These are phyloP conservation scores for Yarrowia deformans DNA, from an alignment of 805 yeast species.

Conservation along the genomic window DNA sequence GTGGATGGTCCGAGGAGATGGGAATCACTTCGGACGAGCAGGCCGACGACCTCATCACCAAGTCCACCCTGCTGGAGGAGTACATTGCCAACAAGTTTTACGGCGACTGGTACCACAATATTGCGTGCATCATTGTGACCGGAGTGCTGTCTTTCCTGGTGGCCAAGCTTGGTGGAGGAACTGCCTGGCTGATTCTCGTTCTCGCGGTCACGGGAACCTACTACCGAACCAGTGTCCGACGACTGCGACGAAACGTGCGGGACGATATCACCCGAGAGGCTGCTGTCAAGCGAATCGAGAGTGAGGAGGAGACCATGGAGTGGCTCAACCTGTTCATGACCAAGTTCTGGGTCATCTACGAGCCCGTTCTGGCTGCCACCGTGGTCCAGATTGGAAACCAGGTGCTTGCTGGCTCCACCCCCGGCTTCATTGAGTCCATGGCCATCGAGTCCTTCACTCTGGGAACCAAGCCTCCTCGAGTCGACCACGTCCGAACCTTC, in stretches of 20 bases:
- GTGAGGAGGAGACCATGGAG: slow-evolving; percentile 91
- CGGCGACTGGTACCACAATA: slow-evolving; percentile 97
- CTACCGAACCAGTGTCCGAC: slow-evolving; percentile 84
- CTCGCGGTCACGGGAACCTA: slow-evolving; percentile 66
- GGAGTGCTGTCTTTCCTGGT: slow-evolving; percentile 77
- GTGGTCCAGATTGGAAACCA: slow-evolving; percentile 88
- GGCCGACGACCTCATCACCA: slow-evolving; percentile 69
- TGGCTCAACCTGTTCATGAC: slow-evolving; percentile 91
- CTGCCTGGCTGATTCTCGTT: slow-evolving; percentile 82
- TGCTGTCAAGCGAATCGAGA: slow-evolving; percentile 79
- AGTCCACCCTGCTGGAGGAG: slow-evolving; percentile 76
- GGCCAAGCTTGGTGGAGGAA: slow-evolving; percentile 77
- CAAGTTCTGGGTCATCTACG: slow-evolving; percentile 90
- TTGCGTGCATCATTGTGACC: slow-evolving; percentile 71
- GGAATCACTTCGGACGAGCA: slow-evolving; percentile 67
- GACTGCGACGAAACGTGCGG: slow-evolving; percentile 75
- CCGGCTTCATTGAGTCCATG: slow-evolving; percentile 80
- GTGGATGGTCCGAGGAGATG: slow-evolving; percentile 81
- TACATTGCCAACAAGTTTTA: slow-evolving; percentile 75
- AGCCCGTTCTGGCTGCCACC: slow-evolving; percentile 86
- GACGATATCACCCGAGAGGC: slow-evolving; percentile 87
- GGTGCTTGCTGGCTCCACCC: slow-evolving; percentile 78
- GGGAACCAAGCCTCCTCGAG: slow-evolving; percentile 95
- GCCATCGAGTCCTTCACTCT: slow-evolving; percentile 89
- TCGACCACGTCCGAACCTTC: slow-evolving; percentile 87